Base-by-base conservation (phyloP, 2,329 filamentous ascomycete genomes). In the Hypoxylon sp. region DNA sequence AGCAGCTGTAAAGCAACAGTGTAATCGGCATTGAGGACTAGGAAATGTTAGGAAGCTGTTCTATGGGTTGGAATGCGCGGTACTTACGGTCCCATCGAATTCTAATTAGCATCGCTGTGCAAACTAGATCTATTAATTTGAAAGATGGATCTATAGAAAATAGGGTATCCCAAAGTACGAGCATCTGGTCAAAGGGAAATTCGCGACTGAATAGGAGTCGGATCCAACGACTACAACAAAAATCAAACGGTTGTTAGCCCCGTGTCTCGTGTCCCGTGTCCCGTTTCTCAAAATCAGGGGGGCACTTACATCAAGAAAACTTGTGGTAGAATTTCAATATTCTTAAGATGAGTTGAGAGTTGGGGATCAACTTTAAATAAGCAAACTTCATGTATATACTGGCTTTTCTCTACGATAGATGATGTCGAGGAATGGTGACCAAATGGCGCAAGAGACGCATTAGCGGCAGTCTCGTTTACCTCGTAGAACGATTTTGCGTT, bases 201-300 rank as follows among this genome's bases (percentile, higher is more conserved):
- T 99, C 94, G 60, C 94, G 83, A 37, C 93, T 92, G 66, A 97
- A 97, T 0, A 99, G 75, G 1, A 99, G 82, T 19, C 94, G 85
- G 50, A 97, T 89, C 94, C 94, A 99, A 49, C 94, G 91, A 58
- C 89, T 92, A 26, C 6, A 26, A 26, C 19, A 23, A 42, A 23
- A 7, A 26, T n/a, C n/a, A n/a, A n/a, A n/a, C n/a, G n/a, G 31
- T 6, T 27, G 43, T 63, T 12, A 56, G 53, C 46, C 31, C 34
- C 4, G 17, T 7, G 17, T 13, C 12, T 16, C 3, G n/a, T 5
- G 13, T 25, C 9, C 9, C 9, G 9, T 25, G 5, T 25, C 9
- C 9, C 9, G 9, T 25, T 25, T 25, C 9, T 17, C 5, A 8
- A 9, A 27, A 15, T 7, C 12, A 13, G 26, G 12, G 9, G 17